Base-by-base conservation (phyloP, 352 stramenopile species). In the Halophytophthora batemanensis region DNA sequence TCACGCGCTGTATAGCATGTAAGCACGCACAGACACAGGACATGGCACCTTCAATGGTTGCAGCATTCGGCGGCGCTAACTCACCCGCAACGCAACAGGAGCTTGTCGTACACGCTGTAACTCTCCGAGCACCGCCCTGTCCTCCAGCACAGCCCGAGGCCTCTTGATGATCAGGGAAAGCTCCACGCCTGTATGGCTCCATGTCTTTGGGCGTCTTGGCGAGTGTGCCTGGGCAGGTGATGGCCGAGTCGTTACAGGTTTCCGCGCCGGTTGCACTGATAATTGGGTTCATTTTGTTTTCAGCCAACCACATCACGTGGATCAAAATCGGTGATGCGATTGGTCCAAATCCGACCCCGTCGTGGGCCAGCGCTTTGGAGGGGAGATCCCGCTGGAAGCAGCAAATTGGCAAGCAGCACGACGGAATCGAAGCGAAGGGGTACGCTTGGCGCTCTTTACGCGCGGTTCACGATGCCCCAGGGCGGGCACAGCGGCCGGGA, bases 301-400 rank as follows among this genome's bases (percentile, higher is more conserved):
- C n/a, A 53, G 21, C 54, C 53, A 67, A 67, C 59, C 22, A 25
- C 4, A 15, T 15, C 22, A 41, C 13, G 45, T 11, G 12, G 1
- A 23, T 12, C 25, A 10, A 14, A 1, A 2, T 31, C 4, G 4
- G 25, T 8, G 17, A 21, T 8, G 7, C 3, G 14, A 60, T 68
- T 68, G 54, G 59, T 21, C 48, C n/a, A 60, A 68, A 68, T 45
- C 31, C 19, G 25, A 59, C 53, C 39, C 10, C 25, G 61, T 68
- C 60, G 21, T 42, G 64, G 25, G 36, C 60, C 60, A 69, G 60
- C 60, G 50, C 60, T 69, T 69, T 60, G 34, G 46, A 36, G 55
- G 60, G 60, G 54, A 53, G 56, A 38, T 14, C 33, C 6, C 33
- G 15, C 25, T 31, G 25, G 25, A 31, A 31, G 25, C 25, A 31